Conservation (phyloP, 495 filamentous ascomycete species). For the Trichoderma asperelloides region DNA sequence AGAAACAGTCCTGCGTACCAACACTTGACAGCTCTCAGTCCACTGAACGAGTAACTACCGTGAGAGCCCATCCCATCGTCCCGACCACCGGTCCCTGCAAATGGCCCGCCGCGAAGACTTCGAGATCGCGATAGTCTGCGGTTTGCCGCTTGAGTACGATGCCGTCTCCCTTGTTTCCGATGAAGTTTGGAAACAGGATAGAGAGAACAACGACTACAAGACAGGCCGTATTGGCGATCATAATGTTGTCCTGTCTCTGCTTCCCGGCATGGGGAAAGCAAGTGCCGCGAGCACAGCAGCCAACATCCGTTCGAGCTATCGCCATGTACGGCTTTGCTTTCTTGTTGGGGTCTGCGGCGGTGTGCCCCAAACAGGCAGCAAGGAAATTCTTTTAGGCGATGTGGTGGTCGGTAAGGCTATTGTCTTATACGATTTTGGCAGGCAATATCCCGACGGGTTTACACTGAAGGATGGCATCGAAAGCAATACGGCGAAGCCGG, state of each 20-base stretch:
- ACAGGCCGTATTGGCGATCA: slow-evolving; percentile 28
- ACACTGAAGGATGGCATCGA: slow-evolving; percentile 19
- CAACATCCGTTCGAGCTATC: slow-evolving; percentile 24
- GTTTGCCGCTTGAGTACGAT: slow-evolving; percentile 22
- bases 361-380: slow-evolving; percentile 13
- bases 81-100: too few species aligned
- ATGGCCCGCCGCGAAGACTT: slow-evolving; percentile 14
- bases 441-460: slow-evolving; percentile 24
- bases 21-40: too few species aligned
- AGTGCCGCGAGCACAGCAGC: slow-evolving; percentile 23
- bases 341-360: slow-evolving; percentile 29
- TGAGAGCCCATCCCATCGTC: too few species aligned
- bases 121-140: slow-evolving; percentile 21
- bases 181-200: slow-evolving; percentile 18
- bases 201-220: slow-evolving; percentile 27
- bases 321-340: slow-evolving; percentile 15
- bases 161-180: slow-evolving; percentile 24
- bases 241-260: slow-evolving; percentile 26
- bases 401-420: slow-evolving; percentile 32
- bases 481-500: slow-evolving; percentile 23
- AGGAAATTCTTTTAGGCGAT: slow-evolving; percentile 33
- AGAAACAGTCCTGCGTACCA: too few species aligned
- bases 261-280: slow-evolving; percentile 27
- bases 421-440: slow-evolving; percentile 32
- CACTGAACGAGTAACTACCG: too few species aligned